A percentile compares a stretch with the other conserved stretches of the same genome.
Conservation (phyloP, 1,139 yeast species). For the Debaryomyces sp. region DNA sequence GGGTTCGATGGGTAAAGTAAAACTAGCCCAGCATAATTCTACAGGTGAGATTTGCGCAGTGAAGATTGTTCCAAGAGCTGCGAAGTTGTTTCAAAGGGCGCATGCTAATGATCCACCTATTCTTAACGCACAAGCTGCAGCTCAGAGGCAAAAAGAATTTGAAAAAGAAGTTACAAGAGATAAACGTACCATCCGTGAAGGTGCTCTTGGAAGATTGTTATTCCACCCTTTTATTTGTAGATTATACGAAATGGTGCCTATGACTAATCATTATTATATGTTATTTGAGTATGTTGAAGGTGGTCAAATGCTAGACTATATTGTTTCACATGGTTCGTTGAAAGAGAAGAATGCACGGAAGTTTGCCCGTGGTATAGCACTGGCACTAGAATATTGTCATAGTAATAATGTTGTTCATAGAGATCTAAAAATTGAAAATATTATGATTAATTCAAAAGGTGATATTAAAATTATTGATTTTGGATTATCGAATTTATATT, state of each 20-base stretch:
- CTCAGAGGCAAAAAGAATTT: slow-evolving; percentile 68
- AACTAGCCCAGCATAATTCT: slow-evolving; percentile 81
- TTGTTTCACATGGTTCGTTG: slow-evolving; percentile 93
- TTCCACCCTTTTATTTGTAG: slow-evolving; percentile 94
- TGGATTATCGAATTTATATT: slow-evolving; percentile 87
- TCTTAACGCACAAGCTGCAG: slow-evolving; percentile 55
- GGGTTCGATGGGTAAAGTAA: slow-evolving; percentile 99
- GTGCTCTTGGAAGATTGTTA: slow-evolving; percentile 85
- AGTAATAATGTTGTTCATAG: slow-evolving; percentile 94
- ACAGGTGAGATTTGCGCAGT: slow-evolving; percentile 88
- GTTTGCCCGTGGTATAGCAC: slow-evolving; percentile 95
- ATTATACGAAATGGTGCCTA: slow-evolving; percentile 89
- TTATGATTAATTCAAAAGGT: slow-evolving; percentile 90
- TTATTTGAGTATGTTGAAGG: slow-evolving; percentile 96
- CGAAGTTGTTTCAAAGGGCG: slow-evolving; percentile 74
- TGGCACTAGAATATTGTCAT: slow-evolving; percentile 93
- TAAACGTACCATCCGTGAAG: slow-evolving; percentile 90
- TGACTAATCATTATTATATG: slow-evolving; percentile 98
- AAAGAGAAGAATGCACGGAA: slow-evolving; percentile 94
- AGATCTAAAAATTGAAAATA: slow-evolving; percentile 94
- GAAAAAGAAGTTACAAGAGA: slow-evolving; percentile 92
- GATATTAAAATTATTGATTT: slow-evolving; percentile 95
- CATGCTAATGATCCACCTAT: slow-evolving; percentile 73
- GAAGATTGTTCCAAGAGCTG: slow-evolving; percentile 80
- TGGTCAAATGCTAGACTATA: slow-evolving; percentile 96